These are phyloP conservation scores for Aeschynomene evenia DNA, from an alignment of 306 rosid genomes.

Conservation along the genomic window DNA sequence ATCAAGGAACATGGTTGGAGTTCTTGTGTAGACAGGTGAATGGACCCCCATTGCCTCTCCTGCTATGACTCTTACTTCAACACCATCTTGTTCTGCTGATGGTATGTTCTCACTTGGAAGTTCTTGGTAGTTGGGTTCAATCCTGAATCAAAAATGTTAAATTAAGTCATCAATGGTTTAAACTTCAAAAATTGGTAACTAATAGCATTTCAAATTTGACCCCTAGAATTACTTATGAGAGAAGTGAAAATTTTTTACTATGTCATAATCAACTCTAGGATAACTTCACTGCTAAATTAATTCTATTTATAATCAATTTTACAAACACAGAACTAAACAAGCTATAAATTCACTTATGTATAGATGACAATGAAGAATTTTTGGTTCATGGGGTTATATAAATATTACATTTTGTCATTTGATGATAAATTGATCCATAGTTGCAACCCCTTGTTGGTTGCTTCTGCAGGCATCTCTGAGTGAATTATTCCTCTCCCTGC, in stretches of 20 bases:
- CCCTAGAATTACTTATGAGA: too few relatives aligned
- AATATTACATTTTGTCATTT: conserved; percentile 69
- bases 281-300: too few relatives aligned
- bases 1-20: conserved; percentile 85
- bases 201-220: too few relatives aligned
- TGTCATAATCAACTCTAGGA: too few relatives aligned
- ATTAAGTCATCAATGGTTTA: neutral
- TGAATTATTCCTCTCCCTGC: conserved; percentile 97
- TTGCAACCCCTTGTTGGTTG: conserved; percentile 73
- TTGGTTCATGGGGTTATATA: neutral
- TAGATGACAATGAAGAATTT: too few relatives aligned
- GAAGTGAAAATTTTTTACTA: too few relatives aligned
- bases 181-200: neutral
- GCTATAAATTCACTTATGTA: neutral
- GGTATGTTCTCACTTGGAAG: conserved; percentile 63
- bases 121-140: conserved; percentile 87
- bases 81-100: conserved; percentile 66
- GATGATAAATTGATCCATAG: conserved; percentile 90
- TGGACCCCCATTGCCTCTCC: conserved; percentile 84
- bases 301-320: too few relatives aligned
- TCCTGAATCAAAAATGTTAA: conserved; percentile 43
- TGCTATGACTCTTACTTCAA: conserved; percentile 74
- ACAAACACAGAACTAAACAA: too few relatives aligned
- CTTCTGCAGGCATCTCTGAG: conserved; percentile 95
- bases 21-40: conserved; percentile 77